A percentile compares a stretch with the other conserved stretches of the same genome.
These are phyloP conservation scores for Pinus tabuliformis DNA, from an alignment of 75 land plant genomes.

Conservation along the genomic window DNA sequence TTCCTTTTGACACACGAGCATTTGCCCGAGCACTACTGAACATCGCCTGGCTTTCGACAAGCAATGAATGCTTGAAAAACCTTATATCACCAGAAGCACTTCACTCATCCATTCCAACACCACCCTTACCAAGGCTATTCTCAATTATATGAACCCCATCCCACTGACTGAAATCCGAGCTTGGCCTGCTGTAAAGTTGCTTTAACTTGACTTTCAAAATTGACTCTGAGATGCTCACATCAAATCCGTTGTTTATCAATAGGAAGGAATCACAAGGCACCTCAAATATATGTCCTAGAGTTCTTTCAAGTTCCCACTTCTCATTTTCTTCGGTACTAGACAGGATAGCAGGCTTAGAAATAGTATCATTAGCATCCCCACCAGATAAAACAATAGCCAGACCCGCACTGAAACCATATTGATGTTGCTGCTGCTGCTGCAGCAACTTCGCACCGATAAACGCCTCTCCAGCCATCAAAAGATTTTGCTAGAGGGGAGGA, in stretches of 20 bases:
- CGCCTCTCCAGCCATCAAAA: slow-evolving; percentile 51
- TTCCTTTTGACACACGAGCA: slow-evolving; percentile 78
- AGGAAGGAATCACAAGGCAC: slow-evolving; percentile 35
- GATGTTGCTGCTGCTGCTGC: neutral
- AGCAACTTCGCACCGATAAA: neutral
- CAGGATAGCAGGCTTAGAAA: slow-evolving; percentile 30
- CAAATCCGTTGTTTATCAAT: slow-evolving; percentile 17
- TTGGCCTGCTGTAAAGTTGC: slow-evolving; percentile 2
- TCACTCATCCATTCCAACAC: slow-evolving; percentile 51
- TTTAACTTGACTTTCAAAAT: slow-evolving; percentile 22
- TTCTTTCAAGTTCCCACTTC: slow-evolving; percentile 57
- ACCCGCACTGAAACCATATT: slow-evolving; percentile 33
- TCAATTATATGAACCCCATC: slow-evolving; percentile 50
- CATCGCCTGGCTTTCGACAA: slow-evolving; percentile 74
- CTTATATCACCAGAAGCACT: slow-evolving; percentile 72
- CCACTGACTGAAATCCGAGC: slow-evolving; percentile 12
- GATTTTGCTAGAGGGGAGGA: too few relatives aligned
- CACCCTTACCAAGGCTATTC: slow-evolving; percentile 12
- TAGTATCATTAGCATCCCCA: slow-evolving; percentile 19
- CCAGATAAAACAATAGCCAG: slow-evolving; percentile 45
- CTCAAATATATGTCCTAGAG: slow-evolving; percentile 69
- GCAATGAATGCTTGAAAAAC: slow-evolving; percentile 29
- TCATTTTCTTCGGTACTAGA: slow-evolving; percentile 55
- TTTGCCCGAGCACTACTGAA: slow-evolving; percentile 92
- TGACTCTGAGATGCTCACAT: slow-evolving; percentile 16